phyloP scores from a whole-genome alignment of 495 filamentous ascomycete genomes.

The Monascus purpureus region DNA sequence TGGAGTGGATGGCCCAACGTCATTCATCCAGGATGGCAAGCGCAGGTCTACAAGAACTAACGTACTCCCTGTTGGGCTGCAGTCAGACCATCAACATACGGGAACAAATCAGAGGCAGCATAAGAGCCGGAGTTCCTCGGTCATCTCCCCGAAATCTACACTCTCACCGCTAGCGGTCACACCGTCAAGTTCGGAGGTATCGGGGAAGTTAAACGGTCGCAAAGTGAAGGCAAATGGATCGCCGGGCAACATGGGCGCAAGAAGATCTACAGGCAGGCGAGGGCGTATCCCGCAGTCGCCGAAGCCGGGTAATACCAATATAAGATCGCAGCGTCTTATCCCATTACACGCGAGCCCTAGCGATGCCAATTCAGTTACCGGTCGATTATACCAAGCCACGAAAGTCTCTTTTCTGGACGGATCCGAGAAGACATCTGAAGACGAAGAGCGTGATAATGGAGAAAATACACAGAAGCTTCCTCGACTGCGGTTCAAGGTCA shows the following conservation, averaged over 20 bases:
- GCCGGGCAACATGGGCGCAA: conserved; percentile 13
- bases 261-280: conserved; percentile 11
- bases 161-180: conserved; percentile 23
- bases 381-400: conserved; percentile 14
- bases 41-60: conserved; percentile 82
- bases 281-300: conserved; percentile 18
- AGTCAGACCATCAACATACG: conserved; percentile 49
- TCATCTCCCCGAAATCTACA: conserved; percentile 12
- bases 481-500: conserved; percentile 38
- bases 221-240: conserved; percentile 21
- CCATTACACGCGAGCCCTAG: conserved; percentile 3
- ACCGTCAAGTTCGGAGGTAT: conserved; percentile 16
- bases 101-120: conserved; percentile 26
- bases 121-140: conserved; percentile 11
- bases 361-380: conserved; percentile 10
- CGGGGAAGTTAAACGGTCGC: conserved; percentile 20
- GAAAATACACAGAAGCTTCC: conserved; percentile 18
- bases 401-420: conserved; percentile 3
- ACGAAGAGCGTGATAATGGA: conserved; percentile 8
- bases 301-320: conserved; percentile 17
- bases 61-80: conserved; percentile 51
- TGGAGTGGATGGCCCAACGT: conserved; percentile 74
- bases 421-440: conserved; percentile 1
- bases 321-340: conserved; percentile 20
- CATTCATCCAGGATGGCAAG: conserved; percentile 66